Evolutionary conservation across 495 filamentous ascomycete genomes (phyloP).

Genomic region (Parathielavia hyrcaniae): DNA sequence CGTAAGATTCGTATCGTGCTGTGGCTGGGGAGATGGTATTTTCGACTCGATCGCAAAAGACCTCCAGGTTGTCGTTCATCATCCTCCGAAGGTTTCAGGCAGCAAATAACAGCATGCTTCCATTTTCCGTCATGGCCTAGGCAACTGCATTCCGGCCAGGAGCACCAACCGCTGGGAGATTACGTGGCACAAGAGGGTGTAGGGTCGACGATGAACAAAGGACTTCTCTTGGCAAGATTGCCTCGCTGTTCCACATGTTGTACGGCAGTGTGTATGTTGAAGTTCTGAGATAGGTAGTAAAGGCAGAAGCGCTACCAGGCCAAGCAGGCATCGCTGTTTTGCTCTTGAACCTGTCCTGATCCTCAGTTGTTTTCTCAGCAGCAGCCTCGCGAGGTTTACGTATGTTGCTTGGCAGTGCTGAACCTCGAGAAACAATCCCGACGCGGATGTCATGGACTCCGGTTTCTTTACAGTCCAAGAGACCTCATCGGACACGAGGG

Average conservation of each 20-base stretch:
- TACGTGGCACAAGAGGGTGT: constrained; percentile 18
- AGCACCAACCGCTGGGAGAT: constrained; percentile 3
- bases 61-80: no score
- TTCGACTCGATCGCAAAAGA: neutral
- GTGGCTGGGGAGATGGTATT: constrained; percentile 25
- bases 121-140: neutral
- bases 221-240: constrained; percentile 14
- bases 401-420: constrained; percentile 6
- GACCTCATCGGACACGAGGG: neutral
- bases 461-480: no score
- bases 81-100: neutral
- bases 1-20: constrained; percentile 23
- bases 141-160: neutral
- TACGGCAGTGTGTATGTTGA: neutral
- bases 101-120: neutral
- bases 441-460: no score
- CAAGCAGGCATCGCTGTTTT: constrained; percentile 28
- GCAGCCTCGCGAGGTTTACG: constrained; percentile 13
- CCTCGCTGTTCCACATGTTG: neutral
- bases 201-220: constrained; percentile 1
- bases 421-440: constrained; percentile 3
- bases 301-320: constrained; percentile 8
- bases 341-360: neutral
- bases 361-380: neutral
- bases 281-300: neutral